phyloP scores from a whole-genome alignment of 192 early-diverging fungal genomes.

The Entomortierella lignicola region DNA sequence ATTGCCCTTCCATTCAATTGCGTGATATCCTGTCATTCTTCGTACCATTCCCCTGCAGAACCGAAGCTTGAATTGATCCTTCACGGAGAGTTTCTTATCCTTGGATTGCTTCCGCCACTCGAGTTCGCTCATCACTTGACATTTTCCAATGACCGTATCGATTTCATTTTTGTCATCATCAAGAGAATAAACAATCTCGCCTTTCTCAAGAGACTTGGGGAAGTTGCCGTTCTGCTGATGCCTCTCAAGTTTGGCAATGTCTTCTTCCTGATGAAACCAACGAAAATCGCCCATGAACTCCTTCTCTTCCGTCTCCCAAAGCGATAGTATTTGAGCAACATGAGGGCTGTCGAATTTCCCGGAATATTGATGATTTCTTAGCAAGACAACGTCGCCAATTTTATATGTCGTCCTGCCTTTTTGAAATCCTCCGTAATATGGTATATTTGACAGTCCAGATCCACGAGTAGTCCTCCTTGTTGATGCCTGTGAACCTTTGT shows the following conservation, averaged over 20 bases:
- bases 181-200: conserved; percentile 39
- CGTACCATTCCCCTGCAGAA: conserved; percentile 28
- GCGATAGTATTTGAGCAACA: conserved; percentile 61
- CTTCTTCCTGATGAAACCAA: conserved; percentile 65
- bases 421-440: conserved; percentile 57
- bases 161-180: conserved; percentile 49
- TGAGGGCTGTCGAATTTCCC: conserved; percentile 53
- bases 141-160: conserved; percentile 31
- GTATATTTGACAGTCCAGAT: conserved; percentile 67
- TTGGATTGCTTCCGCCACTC: conserved; percentile 55
- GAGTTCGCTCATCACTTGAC: conserved; percentile 61
- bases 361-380: conserved; percentile 38
- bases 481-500: background rate
- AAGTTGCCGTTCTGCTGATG: conserved; percentile 38
- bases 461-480: conserved; percentile 65
- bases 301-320: conserved; percentile 68
- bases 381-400: conserved; percentile 50
- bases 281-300: conserved; percentile 60
- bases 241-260: conserved; percentile 30
- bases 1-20: conserved; percentile 38
- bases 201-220: conserved; percentile 46
- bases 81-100: background rate
- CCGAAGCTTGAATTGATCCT: conserved; percentile 9
- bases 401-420: conserved; percentile 55
- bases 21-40: conserved; percentile 26